Evolutionary conservation across 1,284 basidiomycete species (phyloP).

Genomic region (Tylopilus sp.): DNA sequence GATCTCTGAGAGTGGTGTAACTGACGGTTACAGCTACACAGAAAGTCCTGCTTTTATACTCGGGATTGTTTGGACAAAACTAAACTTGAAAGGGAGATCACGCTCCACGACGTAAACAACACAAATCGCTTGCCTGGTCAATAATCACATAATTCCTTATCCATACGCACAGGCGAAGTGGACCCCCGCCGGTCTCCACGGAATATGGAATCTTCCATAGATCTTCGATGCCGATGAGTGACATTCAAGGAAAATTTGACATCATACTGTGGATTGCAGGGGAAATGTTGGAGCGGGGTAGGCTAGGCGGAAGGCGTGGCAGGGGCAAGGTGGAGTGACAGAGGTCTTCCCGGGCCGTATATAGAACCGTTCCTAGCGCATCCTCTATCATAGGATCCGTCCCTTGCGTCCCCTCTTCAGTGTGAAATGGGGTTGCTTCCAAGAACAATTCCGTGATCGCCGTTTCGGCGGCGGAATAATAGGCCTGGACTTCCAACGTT

Average conservation of each 20-base stretch:
- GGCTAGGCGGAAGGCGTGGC: too few species aligned
- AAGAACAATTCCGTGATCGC: too few species aligned
- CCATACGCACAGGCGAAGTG: not conserved
- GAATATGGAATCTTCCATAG: not conserved
- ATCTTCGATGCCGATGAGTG: not conserved
- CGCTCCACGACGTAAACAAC: not conserved
- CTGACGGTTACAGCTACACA: not conserved
- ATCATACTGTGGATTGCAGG: not conserved
- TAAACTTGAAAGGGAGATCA: not conserved
- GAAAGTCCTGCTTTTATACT: not conserved
- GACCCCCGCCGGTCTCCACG: not conserved
- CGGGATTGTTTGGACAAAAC: not conserved
- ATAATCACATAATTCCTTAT: not conserved
- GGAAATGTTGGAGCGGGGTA: not conserved
- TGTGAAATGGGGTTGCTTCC: too few species aligned
- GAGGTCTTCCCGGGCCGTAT: too few species aligned
- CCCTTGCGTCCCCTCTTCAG: too few species aligned
- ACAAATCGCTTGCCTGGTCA: not conserved
- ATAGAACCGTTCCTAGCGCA: too few species aligned
- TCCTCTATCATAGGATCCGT: too few species aligned
- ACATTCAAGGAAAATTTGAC: not conserved
- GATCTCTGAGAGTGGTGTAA: not conserved
- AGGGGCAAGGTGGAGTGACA: too few species aligned
- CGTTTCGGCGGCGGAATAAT: too few species aligned
- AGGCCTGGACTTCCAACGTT: too few species aligned